A percentile compares a stretch with the other conserved stretches of the same genome.
Evolutionary conservation across 306 rosid genomes (phyloP).

Genomic region (Begonia loranthoides): DNA sequence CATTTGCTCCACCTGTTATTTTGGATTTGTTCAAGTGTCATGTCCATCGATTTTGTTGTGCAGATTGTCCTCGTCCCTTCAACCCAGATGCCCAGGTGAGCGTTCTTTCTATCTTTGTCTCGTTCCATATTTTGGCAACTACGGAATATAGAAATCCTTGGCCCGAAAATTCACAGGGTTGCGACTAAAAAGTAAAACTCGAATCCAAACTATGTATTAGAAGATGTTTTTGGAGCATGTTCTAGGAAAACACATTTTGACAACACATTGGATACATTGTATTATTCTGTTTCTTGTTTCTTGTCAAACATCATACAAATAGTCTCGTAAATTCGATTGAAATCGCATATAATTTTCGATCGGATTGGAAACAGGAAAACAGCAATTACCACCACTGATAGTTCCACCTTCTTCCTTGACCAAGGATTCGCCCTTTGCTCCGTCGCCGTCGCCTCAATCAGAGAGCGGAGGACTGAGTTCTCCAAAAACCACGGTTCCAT

Average conservation of each 20-base stretch:
- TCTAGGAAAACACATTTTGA: too few relatives aligned
- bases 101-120: not conserved
- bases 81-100: conserved; percentile 95
- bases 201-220: not conserved
- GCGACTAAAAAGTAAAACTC: not conserved
- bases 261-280: too few relatives aligned
- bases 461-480: conserved; percentile 26
- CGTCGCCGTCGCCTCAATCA: conserved; percentile 58
- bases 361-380: conserved; percentile 38
- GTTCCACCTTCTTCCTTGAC: conserved; percentile 67
- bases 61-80: conserved; percentile 75
- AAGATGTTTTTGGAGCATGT: not conserved
- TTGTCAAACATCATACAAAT: too few relatives aligned
- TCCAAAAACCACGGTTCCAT: conserved; percentile 36
- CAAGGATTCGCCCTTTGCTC: conserved; percentile 39
- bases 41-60: conserved; percentile 8
- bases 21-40: conserved; percentile 4
- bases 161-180: too few relatives aligned
- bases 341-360: not conserved
- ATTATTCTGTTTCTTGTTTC: too few relatives aligned
- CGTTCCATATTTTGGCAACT: not conserved
- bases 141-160: not conserved
- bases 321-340: not conserved
- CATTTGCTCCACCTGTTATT: conserved; percentile 5
- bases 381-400: conserved; percentile 56